Percentiles rank a stretch among this genome's conserved stretches.
Conservation (phyloP, 306 rosid species). For the apple (Malus domestica) region ASM211411v1 NC_041805.1:15183501-15184000, state of each 20-base stretch:
- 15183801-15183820: constrained; percentile 38
- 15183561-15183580: constrained; percentile 37
- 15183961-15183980: constrained; percentile 55
- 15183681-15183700: constrained; percentile 31
- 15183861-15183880: constrained; percentile 39
- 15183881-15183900: constrained; percentile 61
- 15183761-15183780: constrained; percentile 60
- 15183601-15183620: constrained; percentile 60
- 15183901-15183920: constrained; percentile 76
- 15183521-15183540: constrained; percentile 20
- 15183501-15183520: constrained; percentile 54
- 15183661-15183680: constrained; percentile 57
- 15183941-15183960: constrained; percentile 47
- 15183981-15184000: constrained; percentile 54
- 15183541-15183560: constrained; percentile 27
- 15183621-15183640: constrained; percentile 56
- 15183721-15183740: constrained; percentile 41
- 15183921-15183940: constrained; percentile 27
- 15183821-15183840: constrained; percentile 29
- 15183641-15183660: constrained; percentile 55
- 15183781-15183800: constrained; percentile 60
- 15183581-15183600: constrained; percentile 80
- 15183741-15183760: constrained; percentile 52
- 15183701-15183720: constrained; percentile 48
- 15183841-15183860: constrained; percentile 7